Evolutionary conservation across 345 rosid species (phyloP).

Genomic region (Schrenkiella parvula): DNA sequence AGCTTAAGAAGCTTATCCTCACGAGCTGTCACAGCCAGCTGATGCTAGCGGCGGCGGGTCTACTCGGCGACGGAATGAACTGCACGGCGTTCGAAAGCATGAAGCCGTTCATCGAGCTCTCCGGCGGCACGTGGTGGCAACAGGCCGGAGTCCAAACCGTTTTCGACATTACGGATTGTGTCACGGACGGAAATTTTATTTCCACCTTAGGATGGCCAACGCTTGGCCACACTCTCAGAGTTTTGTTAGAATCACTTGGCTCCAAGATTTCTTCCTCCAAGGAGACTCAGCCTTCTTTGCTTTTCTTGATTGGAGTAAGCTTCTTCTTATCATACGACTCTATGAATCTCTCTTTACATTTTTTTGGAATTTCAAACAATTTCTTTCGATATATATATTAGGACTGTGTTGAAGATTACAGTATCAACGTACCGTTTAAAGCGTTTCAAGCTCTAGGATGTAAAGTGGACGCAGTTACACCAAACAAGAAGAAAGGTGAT

Average conservation of each 20-base stretch:
- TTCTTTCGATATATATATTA: constrained; percentile 4
- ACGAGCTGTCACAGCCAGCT: constrained; percentile 55
- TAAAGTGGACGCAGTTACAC: constrained; percentile 44
- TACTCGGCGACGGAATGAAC: constrained; percentile 38
- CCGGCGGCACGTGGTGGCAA: constrained; percentile 54
- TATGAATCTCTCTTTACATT: background rate
- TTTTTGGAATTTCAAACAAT: background rate
- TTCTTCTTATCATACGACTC: background rate
- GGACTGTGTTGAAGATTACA: constrained; percentile 54
- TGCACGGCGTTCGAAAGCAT: constrained; percentile 51
- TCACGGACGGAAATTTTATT: constrained; percentile 39
- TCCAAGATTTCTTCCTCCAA: constrained; percentile 24
- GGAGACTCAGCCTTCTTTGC: constrained; percentile 29
- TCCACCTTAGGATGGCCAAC: constrained; percentile 55
- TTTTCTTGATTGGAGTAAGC: constrained; percentile 49
- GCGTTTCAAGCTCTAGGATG: constrained; percentile 51
- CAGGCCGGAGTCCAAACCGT: constrained; percentile 29
- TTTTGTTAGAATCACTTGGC: constrained; percentile 45
- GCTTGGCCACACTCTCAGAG: constrained; percentile 35
- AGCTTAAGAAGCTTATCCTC: constrained; percentile 39
- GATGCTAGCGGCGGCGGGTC: constrained; percentile 43
- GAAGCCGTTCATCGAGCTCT: constrained; percentile 47
- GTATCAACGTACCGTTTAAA: constrained; percentile 42
- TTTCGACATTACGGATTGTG: constrained; percentile 40
- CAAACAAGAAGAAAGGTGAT: constrained; percentile 49